Evolutionary conservation across 495 filamentous ascomycete species (phyloP).

Genomic region (Neurospora tetrasperma): DNA sequence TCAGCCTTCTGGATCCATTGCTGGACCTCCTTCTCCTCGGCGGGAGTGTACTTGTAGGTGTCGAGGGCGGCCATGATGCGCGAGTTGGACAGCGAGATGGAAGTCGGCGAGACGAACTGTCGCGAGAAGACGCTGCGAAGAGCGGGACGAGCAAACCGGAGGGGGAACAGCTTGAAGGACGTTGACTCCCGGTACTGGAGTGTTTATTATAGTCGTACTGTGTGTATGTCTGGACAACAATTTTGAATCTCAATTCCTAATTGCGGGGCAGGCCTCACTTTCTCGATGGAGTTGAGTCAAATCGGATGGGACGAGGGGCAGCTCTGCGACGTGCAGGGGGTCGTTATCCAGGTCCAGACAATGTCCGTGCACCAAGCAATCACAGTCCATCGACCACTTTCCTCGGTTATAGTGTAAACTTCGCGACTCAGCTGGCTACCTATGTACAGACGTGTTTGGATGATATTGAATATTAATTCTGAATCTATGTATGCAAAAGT

Average conservation of each 20-base stretch:
- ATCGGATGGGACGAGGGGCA: neutral
- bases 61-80: conserved; percentile 54
- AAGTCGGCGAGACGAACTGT: conserved; percentile 4
- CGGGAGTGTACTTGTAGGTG: conserved; percentile 54
- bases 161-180: conserved; percentile 40
- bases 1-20: conserved; percentile 74
- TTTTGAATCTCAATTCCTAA: conserved; percentile 11
- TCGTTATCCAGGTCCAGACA: neutral
- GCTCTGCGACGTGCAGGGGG: neutral
- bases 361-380: neutral
- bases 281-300: neutral
- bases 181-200: neutral
- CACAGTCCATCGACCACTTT: neutral
- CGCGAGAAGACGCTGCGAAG: conserved; percentile 31
- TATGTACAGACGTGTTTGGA: neutral
- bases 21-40: conserved; percentile 75
- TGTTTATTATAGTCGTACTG: neutral
- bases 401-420: too few species aligned
- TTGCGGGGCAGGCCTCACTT: conserved; percentile 5
- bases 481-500: neutral
- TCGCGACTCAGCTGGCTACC: neutral
- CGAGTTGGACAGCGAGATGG: neutral
- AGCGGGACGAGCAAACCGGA: conserved; percentile 32
- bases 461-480: neutral
- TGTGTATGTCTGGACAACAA: conserved; percentile 6